Evolutionary conservation across 2,329 filamentous ascomycete genomes (phyloP).

Genomic region (Verticillium longisporum): DNA sequence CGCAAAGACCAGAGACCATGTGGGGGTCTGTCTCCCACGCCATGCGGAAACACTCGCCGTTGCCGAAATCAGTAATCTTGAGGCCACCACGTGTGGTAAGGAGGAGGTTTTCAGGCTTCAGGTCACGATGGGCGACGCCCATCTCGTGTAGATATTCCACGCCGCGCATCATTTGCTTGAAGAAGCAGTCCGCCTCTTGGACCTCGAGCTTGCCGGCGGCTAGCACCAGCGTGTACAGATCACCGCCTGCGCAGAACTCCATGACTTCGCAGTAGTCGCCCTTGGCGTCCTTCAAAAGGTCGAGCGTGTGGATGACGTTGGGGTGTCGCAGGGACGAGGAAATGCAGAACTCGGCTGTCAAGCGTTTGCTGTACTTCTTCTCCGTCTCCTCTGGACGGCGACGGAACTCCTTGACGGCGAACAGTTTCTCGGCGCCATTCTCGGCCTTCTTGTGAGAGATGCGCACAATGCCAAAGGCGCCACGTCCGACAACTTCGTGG

Average conservation of each 20-base stretch:
- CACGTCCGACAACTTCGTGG: conserved; percentile 91
- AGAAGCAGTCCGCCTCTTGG: conserved; percentile 91
- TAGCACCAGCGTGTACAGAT: conserved; percentile 89
- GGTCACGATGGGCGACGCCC: conserved; percentile 93
- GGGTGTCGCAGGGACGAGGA: conserved; percentile 94
- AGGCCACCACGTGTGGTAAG: conserved; percentile 86
- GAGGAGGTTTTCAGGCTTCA: conserved; percentile 95
- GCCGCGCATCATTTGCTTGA: conserved; percentile 98
- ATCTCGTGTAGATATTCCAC: conserved; percentile 99
- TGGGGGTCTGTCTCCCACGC: conserved; percentile 97
- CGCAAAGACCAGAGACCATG: conserved; percentile 95
- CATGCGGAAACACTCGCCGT: conserved; percentile 99
- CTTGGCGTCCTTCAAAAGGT: conserved; percentile 91
- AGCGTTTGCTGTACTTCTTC: conserved; percentile 95
- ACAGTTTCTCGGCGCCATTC: conserved; percentile 82
- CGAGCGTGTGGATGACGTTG: conserved; percentile 96
- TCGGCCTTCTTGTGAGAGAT: conserved; percentile 95
- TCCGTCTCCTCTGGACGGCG: conserved; percentile 88
- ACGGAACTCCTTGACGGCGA: conserved; percentile 97
- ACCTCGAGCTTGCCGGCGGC: conserved; percentile 89
- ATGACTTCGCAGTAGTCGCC: conserved; percentile 98
- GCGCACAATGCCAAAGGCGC: conserved; percentile 93
- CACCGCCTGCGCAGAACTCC: conserved; percentile 96
- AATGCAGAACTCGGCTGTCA: conserved; percentile 97
- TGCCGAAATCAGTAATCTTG: conserved; percentile 98